Base-by-base conservation (phyloP, 2,329 filamentous ascomycete genomes). In the Diaporthe vaccinii region DNA sequence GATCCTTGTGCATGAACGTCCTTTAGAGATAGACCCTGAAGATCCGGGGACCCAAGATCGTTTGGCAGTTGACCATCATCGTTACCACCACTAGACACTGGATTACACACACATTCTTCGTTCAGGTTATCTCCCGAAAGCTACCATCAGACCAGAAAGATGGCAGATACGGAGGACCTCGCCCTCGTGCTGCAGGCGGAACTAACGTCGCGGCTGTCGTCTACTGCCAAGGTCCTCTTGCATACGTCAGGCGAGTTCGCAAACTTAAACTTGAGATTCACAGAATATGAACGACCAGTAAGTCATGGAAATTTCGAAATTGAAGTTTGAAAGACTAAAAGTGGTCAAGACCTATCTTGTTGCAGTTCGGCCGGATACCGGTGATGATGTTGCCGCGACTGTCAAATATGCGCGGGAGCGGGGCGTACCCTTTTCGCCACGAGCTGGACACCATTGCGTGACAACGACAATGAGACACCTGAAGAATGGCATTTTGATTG, bases 401-500 rank as follows among this genome's bases (percentile, higher is more conserved):
- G n/a, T 72, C 2, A 72, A 28, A 6, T 72, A 51, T 8, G 55
- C 53, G 3, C 53, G 53, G 3, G 55, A 51, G 2, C 51, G 51
- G 14, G 55, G 55, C 3, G 4, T 72, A 12, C 69, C 69, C 3
- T 72, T 72, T 4, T 51, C 55, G 9, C 55, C 69, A n/a, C 53
- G 55, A 36, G 69, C 69, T 12, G 69, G 69, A 15, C 69, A 72
- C 34, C 69, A 72, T 17, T 72, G 69, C 22, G 69, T 72, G 12
- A 51, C 69, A n/a, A 72, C 69, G 0, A 59, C 69, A 12, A 72
- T 72, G 69, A 20, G 69, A n/a, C 69, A 72, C 15, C 55, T 72
- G 1, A 36, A 61, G 8, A 28, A 72, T 22, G 69, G 69, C 0
- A 51, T 72, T 25, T n/a, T 72, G 20, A 39, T 72, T 12, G 69